Base-by-base conservation (phyloP, 257 asterid species). In the Solanum pinnatisectum region DNA sequence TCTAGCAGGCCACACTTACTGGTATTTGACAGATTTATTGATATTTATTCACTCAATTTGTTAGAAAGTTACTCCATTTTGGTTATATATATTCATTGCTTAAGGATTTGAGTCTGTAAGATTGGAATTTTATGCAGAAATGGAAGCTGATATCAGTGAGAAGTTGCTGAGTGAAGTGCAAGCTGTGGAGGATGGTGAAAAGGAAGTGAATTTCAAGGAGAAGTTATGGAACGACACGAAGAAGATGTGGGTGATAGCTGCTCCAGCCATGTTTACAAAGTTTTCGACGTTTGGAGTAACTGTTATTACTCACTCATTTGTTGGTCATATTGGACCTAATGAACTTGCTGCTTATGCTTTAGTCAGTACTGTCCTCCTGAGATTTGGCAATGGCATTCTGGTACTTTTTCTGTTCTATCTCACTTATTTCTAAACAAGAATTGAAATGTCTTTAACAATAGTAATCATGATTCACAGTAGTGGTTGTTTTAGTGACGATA, bases 291-390 rank as follows among this genome's bases (percentile, higher is more conserved):
- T 92, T 72, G 96, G 94, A 10, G 85, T 89, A 8, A 89, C 86
- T 49, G 90, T 93, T 25, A 91, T 92, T 60, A 92, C 87, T 67
- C 96, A 93, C 77, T 92, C 94, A 1, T 93, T 92, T 84, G 88
- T 93, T 9, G 96, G 96, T 27, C 94, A 91, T 27, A 87, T 91
- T 46, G 93, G 94, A 10, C 67, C 94, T 1, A 88, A 73, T 10
- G 93, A 93, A 52, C 90, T 93, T 8, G 95, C 95, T 33, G 95
- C 94, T 18, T 93, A 88, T 73, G 92, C 95, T 2, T 87, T 93
- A n/a, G 94, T 93, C 20, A 90, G 84, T 67, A 91, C 94, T 10
- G 93, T 93, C 44, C 82, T 91, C 59, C 82, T 91, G 65, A 90
- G 96, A 49, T 92, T 93, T 37, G 92, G 90, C 59, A 92, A 92